Evolutionary conservation across 352 stramenopile species (phyloP), one percentile per base, ranked within the genome.

Genomic region (Pythium apleroticum): DNA sequence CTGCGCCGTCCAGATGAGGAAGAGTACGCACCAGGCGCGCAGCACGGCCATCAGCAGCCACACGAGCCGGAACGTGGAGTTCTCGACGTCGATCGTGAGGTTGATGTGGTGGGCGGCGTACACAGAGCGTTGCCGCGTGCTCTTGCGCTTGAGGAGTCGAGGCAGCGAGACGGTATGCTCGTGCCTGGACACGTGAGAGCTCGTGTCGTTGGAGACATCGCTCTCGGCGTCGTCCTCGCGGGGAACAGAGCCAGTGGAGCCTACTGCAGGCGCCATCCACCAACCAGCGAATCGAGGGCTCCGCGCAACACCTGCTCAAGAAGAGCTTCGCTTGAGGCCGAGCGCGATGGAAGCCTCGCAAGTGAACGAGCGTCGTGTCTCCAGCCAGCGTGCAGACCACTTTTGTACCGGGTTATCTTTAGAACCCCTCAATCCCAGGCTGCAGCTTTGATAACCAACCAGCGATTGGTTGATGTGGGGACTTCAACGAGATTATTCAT

Each of bases 1-100:
- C 12, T 53, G 58, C 8, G 45, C 59, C 10, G 57, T 58, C 14
- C 11, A 24, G 1, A 33, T 20, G 20, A 71, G 64, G 22, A 66
- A 71, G 15, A 71, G 17, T 6, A 63, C 45, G 20, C 37, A 46
- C 15, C 37, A 46, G 3, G 5, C 3, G 14, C 37, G 37, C 37
- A 22, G 15, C 4, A 22, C 15, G 37, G 19, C 14, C 37, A 22
- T 46, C 14, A 46, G 37, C 37, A 46, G 37, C 37, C 37, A 46
- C 33, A 39, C 33, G 33, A 39, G 33, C 6, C 33, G 33, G 33
- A 17, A 39, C 33, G 33, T 39, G 33, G 10, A 39, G 33, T 6
- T 2, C 3, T 12, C 33, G 8, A 39, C 3, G 8, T 39, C 33
- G 33, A 39, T 39, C 33, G 33, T 39, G 33, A 39, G 33, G 12